Evolutionary conservation across 768 basidiomycete genomes (phyloP), one percentile per base, ranked within the genome.

Genomic region (Boletus rex-veris): DNA sequence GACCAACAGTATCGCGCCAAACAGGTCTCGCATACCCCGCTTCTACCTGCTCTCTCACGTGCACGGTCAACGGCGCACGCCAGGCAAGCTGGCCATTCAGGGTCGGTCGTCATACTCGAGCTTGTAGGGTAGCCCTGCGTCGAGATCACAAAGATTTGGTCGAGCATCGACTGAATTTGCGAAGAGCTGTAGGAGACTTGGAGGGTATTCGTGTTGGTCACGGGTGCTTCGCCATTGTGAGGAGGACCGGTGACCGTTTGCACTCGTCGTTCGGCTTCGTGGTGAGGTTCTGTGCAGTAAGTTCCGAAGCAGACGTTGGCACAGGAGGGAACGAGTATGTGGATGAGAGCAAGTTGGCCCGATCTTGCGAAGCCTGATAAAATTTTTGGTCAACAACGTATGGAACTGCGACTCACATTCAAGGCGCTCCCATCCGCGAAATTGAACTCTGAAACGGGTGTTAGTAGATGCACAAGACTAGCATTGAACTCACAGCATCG

Each of bases 51-150:
- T 36, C 70, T 45, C 36, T 54, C 56, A 2, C 78, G 65, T 16
- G 73, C 74, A 21, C 79, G 73, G 46, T 83, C 82, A 24, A 79
- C 58, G 0, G 78, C 80, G 46, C 81, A 83, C 3, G 79, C 77
- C 21, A 83, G 58, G 49, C 80, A 81, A 28, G 74, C 74, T 0
- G 77, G 70, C 76, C 77, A 83, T 24, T 79, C 63, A 0, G 65
- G 53, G 26, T 79, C 77, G 0, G 60, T 68, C 43, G 69, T 64
- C 15, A 54, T 31, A n/a, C 62, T 62, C 15, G 70, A 47, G 16
- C 59, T 28, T 6, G 59, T 53, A 0, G 70, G 64, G 38, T 71
- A 69, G 2, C 79, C 79, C 58, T 80, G 75, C 16, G 75, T 74
- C 12, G 73, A 70, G 42, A 75, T 69, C 19, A 60, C 55, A 53